Base-by-base conservation (phyloP, 75 land plant genomes). In the Ceratopteris richardii region DNA sequence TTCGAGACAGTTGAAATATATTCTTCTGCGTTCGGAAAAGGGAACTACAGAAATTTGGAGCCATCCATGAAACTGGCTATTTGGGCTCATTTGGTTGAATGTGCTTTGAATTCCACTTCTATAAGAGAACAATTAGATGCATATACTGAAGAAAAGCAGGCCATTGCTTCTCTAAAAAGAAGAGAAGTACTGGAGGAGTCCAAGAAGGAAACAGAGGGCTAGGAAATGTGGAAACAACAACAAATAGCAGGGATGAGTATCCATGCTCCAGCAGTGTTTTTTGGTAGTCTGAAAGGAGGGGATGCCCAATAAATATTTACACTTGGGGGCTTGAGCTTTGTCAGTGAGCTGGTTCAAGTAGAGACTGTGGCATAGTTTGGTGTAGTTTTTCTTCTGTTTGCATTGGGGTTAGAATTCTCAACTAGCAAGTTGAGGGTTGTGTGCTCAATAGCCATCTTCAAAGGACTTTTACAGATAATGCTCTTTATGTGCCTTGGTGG, bases 121-220 rank as follows among this genome's bases (percentile, higher is more conserved):
- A 56, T 93, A 26, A 80, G 82, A 65, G 77, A 70, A 27, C 81
- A 77, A 58, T 61, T 93, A 42, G 93, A 89, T 68, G 80, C 75
- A 41, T 63, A 69, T 62, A 77, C 86, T 67, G 85, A 81, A 46
- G 78, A 81, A 29, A 66, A 67, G 25, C 84, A 81, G 31, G 80
- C 56, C 29, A 60, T 86, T 61, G 74, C 77, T 50, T 78, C 90
- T 23, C 61, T 57, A 43, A 85, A 78, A 63, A 79, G 98, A 33
- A 96, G 61, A 27, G 79, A 76, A 54, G 81, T 75, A 7, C 37
- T 81, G 47, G 91, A 87, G 46, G 85, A 79, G 58, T 67, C 60
- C 39, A 79, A 69, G 69, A 75, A 67, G 59, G 75, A 65, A 59
- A 84, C 72, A 67, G 85, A 87, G 70, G 72, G 65, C 31, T 62